Percentiles rank a stretch among this genome's conserved stretches.
These are phyloP conservation scores for Talaromyces proteolyticus DNA, from an alignment of 495 filamentous ascomycete genomes.

Conservation along the genomic window DNA sequence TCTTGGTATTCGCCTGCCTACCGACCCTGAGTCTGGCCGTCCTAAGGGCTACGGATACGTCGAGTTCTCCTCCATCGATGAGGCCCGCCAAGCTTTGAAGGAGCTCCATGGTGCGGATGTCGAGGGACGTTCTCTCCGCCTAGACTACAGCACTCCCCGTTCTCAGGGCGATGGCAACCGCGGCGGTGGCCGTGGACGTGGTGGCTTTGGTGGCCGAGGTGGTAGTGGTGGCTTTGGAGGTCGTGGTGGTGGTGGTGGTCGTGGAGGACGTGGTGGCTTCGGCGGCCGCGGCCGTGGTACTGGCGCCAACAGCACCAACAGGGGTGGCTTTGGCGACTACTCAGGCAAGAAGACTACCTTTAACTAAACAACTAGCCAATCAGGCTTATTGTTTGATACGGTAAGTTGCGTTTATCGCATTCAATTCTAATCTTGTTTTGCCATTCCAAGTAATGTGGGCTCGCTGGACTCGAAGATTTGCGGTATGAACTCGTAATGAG, in stretches of 20 bases:
- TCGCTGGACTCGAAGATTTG: background rate
- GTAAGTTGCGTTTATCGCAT: constrained; percentile 6
- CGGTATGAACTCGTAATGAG: background rate
- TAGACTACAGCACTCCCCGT: constrained; percentile 83
- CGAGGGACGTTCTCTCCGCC: constrained; percentile 72
- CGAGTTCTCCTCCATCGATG: constrained; percentile 74
- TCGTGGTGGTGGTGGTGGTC: constrained; percentile 46
- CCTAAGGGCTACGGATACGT: constrained; percentile 97
- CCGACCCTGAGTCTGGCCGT: constrained; percentile 77
- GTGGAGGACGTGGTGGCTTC: constrained; percentile 47
- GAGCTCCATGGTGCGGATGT: constrained; percentile 71
- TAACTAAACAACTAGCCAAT: constrained; percentile 4
- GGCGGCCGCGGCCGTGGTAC: constrained; percentile 40
- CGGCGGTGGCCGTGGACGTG: constrained; percentile 39
- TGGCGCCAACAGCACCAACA: constrained; percentile 49
- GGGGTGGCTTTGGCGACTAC: constrained; percentile 77
- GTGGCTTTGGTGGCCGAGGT: constrained; percentile 42
- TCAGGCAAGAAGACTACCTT: constrained; percentile 91
- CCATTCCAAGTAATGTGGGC: too few relatives aligned
- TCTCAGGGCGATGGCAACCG: constrained; percentile 50
- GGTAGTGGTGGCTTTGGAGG: constrained; percentile 47
- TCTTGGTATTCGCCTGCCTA: constrained; percentile 80
- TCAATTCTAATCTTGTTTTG: background rate
- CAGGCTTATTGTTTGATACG: background rate
- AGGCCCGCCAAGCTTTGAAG: constrained; percentile 72